Evolutionary conservation across 108 stramenopile genomes (phyloP).

Genomic region (Nitzschia sp.): DNA sequence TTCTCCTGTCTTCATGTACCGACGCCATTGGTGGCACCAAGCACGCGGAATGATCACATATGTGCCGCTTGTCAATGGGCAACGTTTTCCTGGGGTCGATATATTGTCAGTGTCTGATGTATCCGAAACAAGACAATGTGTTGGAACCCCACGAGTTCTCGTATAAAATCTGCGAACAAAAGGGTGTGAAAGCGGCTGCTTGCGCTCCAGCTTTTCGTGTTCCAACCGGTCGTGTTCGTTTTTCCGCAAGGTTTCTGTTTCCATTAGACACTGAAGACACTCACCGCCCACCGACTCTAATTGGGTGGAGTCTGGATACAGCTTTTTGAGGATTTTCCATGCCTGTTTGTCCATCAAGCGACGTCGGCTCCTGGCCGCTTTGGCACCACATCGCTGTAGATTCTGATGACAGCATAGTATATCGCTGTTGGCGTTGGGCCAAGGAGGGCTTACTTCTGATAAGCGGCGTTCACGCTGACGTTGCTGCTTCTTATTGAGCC

Average conservation of each 20-base stretch:
- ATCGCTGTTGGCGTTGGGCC: conserved; percentile 82
- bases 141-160: conserved; percentile 61
- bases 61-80: conserved; percentile 64
- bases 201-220: conserved; percentile 57
- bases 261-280: conserved; percentile 76
- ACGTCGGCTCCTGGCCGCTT: conserved; percentile 72
- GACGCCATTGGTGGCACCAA: conserved; percentile 84
- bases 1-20: conserved; percentile 85
- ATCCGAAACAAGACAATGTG: conserved; percentile 36
- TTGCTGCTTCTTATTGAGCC: conserved; percentile 78
- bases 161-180: conserved; percentile 76
- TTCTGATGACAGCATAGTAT: conserved; percentile 58
- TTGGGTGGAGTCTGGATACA: conserved; percentile 79
- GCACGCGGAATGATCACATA: conserved; percentile 74
- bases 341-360: conserved; percentile 81
- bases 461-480: conserved; percentile 66
- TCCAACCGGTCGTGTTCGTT: conserved; percentile 55
- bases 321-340: conserved; percentile 81
- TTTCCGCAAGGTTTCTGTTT: conserved; percentile 64
- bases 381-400: conserved; percentile 49
- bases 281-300: conserved; percentile 52
- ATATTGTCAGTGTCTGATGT: background rate
- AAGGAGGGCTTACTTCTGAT: conserved; percentile 77
- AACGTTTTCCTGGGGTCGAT: conserved; percentile 1
- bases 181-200: conserved; percentile 62